Base-by-base conservation (phyloP, 495 filamentous ascomycete species). In the Aspergillus sclerotiicarbonarius region DNA sequence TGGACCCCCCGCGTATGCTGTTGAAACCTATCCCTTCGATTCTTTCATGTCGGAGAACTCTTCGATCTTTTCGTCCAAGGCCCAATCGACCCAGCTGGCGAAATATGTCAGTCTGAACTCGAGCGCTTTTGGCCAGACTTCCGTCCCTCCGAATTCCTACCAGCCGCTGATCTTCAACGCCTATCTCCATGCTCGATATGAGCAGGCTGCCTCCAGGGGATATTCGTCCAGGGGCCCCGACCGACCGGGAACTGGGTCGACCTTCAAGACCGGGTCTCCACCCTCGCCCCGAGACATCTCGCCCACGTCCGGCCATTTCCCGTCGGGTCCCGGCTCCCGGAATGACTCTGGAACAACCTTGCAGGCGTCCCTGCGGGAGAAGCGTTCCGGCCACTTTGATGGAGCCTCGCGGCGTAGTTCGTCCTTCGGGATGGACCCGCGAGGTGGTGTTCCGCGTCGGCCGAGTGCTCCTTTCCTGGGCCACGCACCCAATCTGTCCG, bases 361-460 rank as follows among this genome's bases (percentile, higher is more conserved):
- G 31, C 87, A 91, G 59, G 84, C 89, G 6, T 95, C 89, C 7
- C 74, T 98, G 39, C 82, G 91, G 19, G 94, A 96, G 68, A 98
- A 97, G 78, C 86, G 94, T 31, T 97, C 94, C 13, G 94, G 90
- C 8, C 92, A 97, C 71, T 96, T 96, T 53, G 93, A 98, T 69
- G 81, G 85, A 20, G 80, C 82, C 50, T 91, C 90, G 9, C 84
- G 91, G 51, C 83, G 94, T 58, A 96, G 91, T 72, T 96, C 92
- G 10, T 95, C 93, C 45, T 93, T 96, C 70, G 91, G 89, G 13
- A 80, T 92, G 68, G 89, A 92, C 32, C 77, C 85, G 62, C 80
- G 87, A 29, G 79, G 79, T 8, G 85, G 84, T 10, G 71, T 88
- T 9, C 66, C 69, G 7, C 83, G 92, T 56, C 81, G 93, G 33